phyloP scores from a whole-genome alignment of 257 asterid species.

The Misopates orontium region DNA sequence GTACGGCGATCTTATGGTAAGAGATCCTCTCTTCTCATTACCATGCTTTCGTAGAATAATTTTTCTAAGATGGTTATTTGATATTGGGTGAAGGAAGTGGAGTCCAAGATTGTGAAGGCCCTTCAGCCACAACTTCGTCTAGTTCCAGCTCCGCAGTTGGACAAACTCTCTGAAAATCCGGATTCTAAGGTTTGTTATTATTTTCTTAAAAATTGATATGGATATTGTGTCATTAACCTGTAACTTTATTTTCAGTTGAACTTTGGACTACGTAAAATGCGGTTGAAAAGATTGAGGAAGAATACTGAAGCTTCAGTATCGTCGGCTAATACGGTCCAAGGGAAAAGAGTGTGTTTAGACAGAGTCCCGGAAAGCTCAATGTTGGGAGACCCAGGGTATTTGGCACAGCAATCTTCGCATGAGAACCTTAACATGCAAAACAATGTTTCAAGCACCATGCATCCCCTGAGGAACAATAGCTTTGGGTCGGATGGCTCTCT shows the following conservation, averaged over 20 bases:
- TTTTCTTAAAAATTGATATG: not conserved
- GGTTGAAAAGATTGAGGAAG: slow-evolving; percentile 72
- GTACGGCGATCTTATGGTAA: slow-evolving; percentile 97
- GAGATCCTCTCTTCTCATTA: slow-evolving; percentile 35
- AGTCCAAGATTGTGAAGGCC: slow-evolving; percentile 88
- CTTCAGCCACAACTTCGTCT: slow-evolving; percentile 86
- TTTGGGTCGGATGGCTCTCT: slow-evolving; percentile 72
- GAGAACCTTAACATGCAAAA: slow-evolving; percentile 57
- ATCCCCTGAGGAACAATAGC: slow-evolving; percentile 60
- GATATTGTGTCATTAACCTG: slow-evolving; percentile 17
- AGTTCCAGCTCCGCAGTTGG: slow-evolving; percentile 75
- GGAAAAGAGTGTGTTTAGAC: slow-evolving; percentile 64
- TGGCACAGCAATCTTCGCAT: slow-evolving; percentile 54
- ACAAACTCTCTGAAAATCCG: slow-evolving; percentile 52
- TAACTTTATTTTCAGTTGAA: slow-evolving; percentile 58
- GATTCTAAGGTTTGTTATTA: slow-evolving; percentile 50
- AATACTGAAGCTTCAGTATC: slow-evolving; percentile 57
- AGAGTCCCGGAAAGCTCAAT: slow-evolving; percentile 68
- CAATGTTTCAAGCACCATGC: slow-evolving; percentile 53
- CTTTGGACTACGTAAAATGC: slow-evolving; percentile 60
- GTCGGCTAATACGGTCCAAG: slow-evolving; percentile 50
- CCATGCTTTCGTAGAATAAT: slow-evolving; percentile 14
- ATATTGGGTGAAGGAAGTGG: slow-evolving; percentile 78
- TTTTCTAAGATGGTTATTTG: slow-evolving; percentile 27
- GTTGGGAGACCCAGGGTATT: slow-evolving; percentile 56